These are phyloP conservation scores for Bryoglossum gracile DNA, from an alignment of 495 filamentous ascomycete species.

Conservation along the genomic window DNA sequence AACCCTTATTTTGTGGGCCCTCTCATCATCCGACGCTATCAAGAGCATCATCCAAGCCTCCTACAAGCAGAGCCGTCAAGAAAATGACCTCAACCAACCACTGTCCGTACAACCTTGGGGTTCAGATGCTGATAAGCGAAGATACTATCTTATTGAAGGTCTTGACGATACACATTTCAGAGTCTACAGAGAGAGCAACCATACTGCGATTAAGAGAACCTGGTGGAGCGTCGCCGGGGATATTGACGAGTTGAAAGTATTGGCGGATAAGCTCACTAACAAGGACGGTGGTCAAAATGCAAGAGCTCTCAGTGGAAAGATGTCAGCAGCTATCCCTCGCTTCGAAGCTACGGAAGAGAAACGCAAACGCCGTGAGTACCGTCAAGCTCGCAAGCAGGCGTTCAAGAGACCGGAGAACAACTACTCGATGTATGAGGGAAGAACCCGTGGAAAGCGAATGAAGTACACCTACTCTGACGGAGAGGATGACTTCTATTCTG, in stretches of 20 bases:
- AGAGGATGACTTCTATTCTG: slow-evolving; percentile 65
- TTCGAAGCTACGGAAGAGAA: slow-evolving; percentile 97
- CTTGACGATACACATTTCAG: slow-evolving; percentile 90
- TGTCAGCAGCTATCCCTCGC: slow-evolving; percentile 75
- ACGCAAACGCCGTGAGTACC: slow-evolving; percentile 87
- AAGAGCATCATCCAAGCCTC: slow-evolving; percentile 72
- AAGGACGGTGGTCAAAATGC: slow-evolving; percentile 75
- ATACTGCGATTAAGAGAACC: slow-evolving; percentile 62
- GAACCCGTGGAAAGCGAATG: slow-evolving; percentile 89
- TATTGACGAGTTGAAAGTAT: slow-evolving; percentile 73
- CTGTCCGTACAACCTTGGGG: slow-evolving; percentile 95
- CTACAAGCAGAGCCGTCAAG: slow-evolving; percentile 84
- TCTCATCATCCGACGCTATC: slow-evolving; percentile 83
- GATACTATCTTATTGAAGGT: slow-evolving; percentile 91
- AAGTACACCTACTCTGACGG: slow-evolving; percentile 95
- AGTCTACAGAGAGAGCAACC: slow-evolving; percentile 92
- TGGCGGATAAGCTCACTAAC: slow-evolving; percentile 65
- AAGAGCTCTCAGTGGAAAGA: slow-evolving; percentile 65
- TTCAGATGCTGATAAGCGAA: slow-evolving; percentile 77
- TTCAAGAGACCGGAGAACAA: slow-evolving; percentile 85
- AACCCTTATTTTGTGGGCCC: slow-evolving; percentile 77
- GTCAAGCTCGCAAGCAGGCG: slow-evolving; percentile 73
- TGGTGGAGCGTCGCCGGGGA: slow-evolving; percentile 91
- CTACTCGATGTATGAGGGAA: slow-evolving; percentile 91
- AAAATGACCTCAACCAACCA: slow-evolving; percentile 88